Conservation (phyloP, 192 early-diverging fungal genomes). For the Funneliformis mosseae region DNA sequence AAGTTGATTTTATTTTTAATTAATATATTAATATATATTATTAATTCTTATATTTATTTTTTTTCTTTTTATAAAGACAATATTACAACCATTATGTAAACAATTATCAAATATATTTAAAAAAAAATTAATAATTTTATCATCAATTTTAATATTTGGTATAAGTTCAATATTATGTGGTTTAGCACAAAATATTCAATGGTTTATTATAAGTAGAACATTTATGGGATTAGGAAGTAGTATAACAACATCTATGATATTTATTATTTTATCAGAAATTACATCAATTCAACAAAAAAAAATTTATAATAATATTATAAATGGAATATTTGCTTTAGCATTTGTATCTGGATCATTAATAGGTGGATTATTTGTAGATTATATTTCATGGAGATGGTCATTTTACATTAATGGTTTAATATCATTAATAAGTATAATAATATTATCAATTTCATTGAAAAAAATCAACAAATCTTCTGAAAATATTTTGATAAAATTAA, state of each 20-base stretch:
- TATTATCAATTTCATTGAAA: constrained; percentile 30
- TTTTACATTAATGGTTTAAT: constrained; percentile 44
- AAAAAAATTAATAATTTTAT: constrained; percentile 38
- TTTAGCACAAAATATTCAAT: constrained; percentile 38
- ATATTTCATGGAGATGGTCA: constrained; percentile 47
- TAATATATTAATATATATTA: background rate
- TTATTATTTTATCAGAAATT: constrained; percentile 66
- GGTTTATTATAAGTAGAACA: constrained; percentile 57
- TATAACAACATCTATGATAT: constrained; percentile 58
- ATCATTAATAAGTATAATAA: constrained; percentile 29
- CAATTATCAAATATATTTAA: constrained; percentile 26
- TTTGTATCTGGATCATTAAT: constrained; percentile 49
- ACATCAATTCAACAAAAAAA: constrained; percentile 59
- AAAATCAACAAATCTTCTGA: background rate
- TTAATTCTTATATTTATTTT: background rate
- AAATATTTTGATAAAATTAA: background rate
- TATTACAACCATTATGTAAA: constrained; percentile 19
- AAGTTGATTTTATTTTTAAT: constrained; percentile 6
- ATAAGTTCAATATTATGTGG: constrained; percentile 42
- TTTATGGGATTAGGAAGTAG: constrained; percentile 60
- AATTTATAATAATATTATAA: constrained; percentile 59
- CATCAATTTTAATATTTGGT: constrained; percentile 41
- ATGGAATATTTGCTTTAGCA: constrained; percentile 56
- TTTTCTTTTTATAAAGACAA: background rate
- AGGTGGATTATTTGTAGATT: constrained; percentile 45